Evolutionary conservation across 169 alveolate genomes (phyloP).

Genomic region (Eimeria sp.): DNA sequence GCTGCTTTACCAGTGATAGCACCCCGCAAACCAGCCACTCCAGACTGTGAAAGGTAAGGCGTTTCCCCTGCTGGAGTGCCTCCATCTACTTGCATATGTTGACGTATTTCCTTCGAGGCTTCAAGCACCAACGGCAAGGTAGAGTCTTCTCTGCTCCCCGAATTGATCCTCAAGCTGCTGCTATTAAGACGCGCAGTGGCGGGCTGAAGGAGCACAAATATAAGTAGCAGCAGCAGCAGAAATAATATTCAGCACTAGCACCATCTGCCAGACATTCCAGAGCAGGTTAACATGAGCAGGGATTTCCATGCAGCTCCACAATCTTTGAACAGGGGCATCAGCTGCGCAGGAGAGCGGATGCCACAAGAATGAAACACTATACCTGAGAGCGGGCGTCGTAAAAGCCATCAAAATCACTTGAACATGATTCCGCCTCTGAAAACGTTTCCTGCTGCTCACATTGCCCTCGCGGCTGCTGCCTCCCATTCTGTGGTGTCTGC

Average conservation of each 20-base stretch:
- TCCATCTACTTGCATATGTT: background rate
- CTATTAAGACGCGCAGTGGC: slow-evolving; percentile 44
- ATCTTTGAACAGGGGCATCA: background rate
- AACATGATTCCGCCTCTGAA: background rate
- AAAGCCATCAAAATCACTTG: slow-evolving; percentile 16
- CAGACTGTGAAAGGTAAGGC: background rate
- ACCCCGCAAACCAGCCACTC: background rate
- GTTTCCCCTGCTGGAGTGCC: background rate
- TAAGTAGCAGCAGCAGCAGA: background rate
- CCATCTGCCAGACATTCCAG: background rate
- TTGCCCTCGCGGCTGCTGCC: slow-evolving; percentile 11
- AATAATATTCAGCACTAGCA: background rate
- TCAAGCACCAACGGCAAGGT: background rate
- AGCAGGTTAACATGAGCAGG: background rate
- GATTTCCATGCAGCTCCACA: background rate
- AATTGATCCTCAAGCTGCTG: background rate
- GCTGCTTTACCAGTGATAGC: background rate
- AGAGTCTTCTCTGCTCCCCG: background rate
- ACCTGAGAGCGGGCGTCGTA: slow-evolving; percentile 72
- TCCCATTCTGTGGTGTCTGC: slow-evolving; percentile 1
- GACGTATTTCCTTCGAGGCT: background rate
- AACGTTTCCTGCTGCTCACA: background rate
- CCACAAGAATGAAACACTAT: background rate
- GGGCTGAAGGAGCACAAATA: slow-evolving; percentile 6
- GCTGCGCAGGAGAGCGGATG: background rate